These are phyloP conservation scores for Aspergillus conjunctus DNA, from an alignment of 495 filamentous ascomycete genomes.

Conservation along the genomic window DNA sequence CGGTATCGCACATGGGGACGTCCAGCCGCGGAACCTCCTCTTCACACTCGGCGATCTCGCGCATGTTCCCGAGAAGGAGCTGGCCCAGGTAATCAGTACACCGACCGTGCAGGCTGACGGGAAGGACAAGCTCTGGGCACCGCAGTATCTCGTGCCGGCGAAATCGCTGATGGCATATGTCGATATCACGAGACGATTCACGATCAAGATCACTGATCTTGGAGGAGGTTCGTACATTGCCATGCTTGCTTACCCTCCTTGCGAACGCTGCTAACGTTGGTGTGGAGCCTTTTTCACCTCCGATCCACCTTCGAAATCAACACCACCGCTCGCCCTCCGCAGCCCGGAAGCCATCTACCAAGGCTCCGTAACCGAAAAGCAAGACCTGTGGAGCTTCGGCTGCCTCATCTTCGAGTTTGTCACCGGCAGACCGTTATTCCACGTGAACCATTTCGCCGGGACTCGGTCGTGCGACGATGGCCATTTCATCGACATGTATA, in stretches of 20 bases:
- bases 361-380: conserved; percentile 25
- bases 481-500: conserved; percentile 29
- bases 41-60: conserved; percentile 27
- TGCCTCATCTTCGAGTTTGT: conserved; percentile 43
- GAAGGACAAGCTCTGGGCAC: conserved; percentile 21
- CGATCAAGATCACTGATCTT: conserved; percentile 41
- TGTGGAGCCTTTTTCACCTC: conserved; percentile 34
- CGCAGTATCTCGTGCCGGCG: conserved; percentile 37
- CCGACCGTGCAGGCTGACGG: neutral
- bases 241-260: conserved; percentile 6
- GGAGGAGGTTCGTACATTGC: conserved; percentile 38
- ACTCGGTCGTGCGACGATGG: conserved; percentile 13
- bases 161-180: conserved; percentile 28
- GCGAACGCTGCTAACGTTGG: neutral
- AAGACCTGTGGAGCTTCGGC: conserved; percentile 47
- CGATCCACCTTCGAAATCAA: conserved; percentile 28
- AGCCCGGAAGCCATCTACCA: conserved; percentile 39
- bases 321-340: conserved; percentile 35
- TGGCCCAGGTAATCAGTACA: conserved; percentile 4
- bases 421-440: conserved; percentile 33
- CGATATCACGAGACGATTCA: conserved; percentile 27
- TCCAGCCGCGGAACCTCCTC: conserved; percentile 44
- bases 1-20: conserved; percentile 43
- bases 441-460: neutral
- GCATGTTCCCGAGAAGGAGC: neutral